phyloP scores from a whole-genome alignment of 176 grass and related monocot genomes.

The Elymus sibiricus region DNA sequence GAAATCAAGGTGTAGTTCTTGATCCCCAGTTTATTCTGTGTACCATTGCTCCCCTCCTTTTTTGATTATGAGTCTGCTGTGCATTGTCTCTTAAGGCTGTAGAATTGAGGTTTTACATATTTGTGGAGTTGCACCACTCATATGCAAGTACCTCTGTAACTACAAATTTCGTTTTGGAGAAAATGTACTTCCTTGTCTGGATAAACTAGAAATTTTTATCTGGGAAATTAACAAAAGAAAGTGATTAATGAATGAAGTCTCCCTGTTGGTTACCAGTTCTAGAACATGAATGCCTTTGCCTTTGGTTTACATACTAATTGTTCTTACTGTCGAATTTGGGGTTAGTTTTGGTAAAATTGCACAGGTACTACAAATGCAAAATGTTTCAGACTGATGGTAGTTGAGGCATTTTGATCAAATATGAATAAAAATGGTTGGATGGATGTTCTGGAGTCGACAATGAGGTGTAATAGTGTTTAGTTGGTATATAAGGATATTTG shows the following conservation, averaged over 20 bases:
- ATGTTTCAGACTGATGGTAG: neutral
- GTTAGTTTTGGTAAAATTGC: neutral
- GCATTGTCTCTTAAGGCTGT: neutral
- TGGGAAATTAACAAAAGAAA: neutral
- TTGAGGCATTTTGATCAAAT: neutral
- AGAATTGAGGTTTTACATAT: neutral
- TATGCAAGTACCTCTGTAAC: neutral
- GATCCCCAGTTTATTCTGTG: neutral
- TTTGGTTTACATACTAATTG: neutral
- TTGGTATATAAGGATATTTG: neutral
- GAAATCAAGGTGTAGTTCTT: constrained; percentile 47
- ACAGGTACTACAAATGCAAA: neutral
- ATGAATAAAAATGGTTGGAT: neutral
- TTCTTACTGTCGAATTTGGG: neutral
- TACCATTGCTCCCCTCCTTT: neutral
- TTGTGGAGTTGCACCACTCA: neutral
- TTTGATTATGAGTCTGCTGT: neutral
- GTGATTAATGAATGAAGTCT: neutral
- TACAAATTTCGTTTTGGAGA: neutral
- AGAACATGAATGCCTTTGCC: neutral
- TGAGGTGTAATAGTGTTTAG: neutral
- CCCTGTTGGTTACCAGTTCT: neutral
- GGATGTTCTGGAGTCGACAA: neutral
- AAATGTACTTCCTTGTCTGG: neutral
- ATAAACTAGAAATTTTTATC: neutral